A percentile compares a stretch with the other conserved stretches of the same genome.
Evolutionary conservation across 306 rosid species (phyloP).

Genomic region (Potentilla sterilis): DNA sequence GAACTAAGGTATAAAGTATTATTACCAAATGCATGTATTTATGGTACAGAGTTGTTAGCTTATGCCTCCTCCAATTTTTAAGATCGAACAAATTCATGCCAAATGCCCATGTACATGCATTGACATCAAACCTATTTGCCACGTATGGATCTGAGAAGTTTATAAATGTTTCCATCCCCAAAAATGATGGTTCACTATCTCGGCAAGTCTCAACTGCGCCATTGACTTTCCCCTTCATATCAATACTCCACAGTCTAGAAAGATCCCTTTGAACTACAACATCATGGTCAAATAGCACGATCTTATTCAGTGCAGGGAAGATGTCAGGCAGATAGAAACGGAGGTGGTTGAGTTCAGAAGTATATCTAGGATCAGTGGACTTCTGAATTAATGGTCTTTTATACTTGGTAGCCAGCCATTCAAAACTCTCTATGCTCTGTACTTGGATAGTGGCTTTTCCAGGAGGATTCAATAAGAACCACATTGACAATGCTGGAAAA

Average conservation of each 20-base stretch:
- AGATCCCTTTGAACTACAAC: conserved; percentile 91
- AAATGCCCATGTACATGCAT: conserved; percentile 95
- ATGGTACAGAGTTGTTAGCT: conserved; percentile 64
- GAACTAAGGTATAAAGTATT: background rate
- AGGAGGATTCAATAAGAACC: conserved; percentile 43
- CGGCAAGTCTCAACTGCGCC: conserved; percentile 79
- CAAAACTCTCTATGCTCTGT: conserved; percentile 63
- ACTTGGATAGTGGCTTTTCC: conserved; percentile 73
- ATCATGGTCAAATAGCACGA: conserved; percentile 85
- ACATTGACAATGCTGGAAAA: conserved; percentile 73
- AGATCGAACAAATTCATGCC: conserved; percentile 92
- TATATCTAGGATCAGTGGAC: conserved; percentile 69
- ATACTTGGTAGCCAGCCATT: conserved; percentile 58
- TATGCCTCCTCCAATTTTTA: conserved; percentile 69
- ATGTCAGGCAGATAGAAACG: conserved; percentile 85
- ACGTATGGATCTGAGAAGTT: conserved; percentile 86
- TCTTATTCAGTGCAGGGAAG: conserved; percentile 71
- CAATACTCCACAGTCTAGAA: conserved; percentile 58
- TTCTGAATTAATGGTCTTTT: conserved; percentile 34
- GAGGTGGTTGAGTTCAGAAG: conserved; percentile 83
- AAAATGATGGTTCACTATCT: conserved; percentile 53
- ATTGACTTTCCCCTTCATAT: conserved; percentile 74
- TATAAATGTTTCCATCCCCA: conserved; percentile 57
- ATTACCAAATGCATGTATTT: conserved; percentile 73
- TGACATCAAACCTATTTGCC: conserved; percentile 59